These are phyloP conservation scores for Beauveria sp. DNA, from an alignment of 2,329 filamentous ascomycete genomes.

Conservation along the genomic window DNA sequence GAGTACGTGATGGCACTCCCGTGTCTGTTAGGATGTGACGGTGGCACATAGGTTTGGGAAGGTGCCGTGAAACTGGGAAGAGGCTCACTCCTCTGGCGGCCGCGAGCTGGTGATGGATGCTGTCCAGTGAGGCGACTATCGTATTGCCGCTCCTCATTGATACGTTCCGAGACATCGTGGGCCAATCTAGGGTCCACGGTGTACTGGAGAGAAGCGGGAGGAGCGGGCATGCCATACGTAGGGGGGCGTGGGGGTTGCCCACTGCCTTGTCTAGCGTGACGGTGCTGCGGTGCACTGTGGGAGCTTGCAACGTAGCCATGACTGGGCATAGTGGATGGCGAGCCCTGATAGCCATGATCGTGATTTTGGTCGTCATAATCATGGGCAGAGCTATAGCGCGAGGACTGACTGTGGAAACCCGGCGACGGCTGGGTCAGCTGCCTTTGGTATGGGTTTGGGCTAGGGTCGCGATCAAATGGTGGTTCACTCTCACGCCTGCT, in stretches of 20 bases:
- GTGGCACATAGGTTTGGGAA: conserved; percentile 27
- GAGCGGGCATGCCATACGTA: conserved; percentile 35
- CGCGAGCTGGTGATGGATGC: conserved; percentile 33
- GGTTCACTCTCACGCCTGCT: conserved; percentile 2
- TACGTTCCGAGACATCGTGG: conserved; percentile 49
- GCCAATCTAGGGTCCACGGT: conserved; percentile 50
- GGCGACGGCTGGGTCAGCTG: neutral
- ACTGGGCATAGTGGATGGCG: conserved; percentile 13
- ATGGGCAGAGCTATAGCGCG: neutral
- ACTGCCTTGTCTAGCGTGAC: conserved; percentile 18
- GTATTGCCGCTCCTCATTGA: conserved; percentile 45
- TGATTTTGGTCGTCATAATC: conserved; percentile 1
- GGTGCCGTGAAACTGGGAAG: conserved; percentile 20
- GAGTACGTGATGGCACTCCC: conserved; percentile 30
- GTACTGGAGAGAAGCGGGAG: conserved; percentile 53
- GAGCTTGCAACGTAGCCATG: conserved; percentile 13
- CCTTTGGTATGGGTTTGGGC: conserved; percentile 10
- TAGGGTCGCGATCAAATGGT: conserved; percentile 4
- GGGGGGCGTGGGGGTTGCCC: conserved; percentile 16
- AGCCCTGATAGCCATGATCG: conserved; percentile 1
- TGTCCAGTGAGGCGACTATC: conserved; percentile 37
- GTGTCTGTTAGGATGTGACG: conserved; percentile 38
- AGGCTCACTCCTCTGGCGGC: conserved; percentile 29
- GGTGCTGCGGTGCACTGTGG: conserved; percentile 15
- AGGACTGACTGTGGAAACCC: neutral